Conservation (phyloP, 495 filamentous ascomycete genomes). For the Penicillium longicatenatum region DNA sequence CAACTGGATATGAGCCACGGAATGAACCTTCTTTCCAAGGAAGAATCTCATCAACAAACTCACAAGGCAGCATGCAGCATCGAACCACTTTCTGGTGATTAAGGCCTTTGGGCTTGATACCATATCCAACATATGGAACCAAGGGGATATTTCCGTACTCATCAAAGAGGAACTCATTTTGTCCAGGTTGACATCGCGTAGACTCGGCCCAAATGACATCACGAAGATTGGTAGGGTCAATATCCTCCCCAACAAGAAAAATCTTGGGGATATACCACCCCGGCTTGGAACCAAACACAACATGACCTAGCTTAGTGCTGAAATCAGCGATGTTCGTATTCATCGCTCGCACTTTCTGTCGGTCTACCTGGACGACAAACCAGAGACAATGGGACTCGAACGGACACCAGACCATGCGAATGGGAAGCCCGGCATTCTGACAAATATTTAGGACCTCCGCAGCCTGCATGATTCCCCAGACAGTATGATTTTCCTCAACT, state of each 20-base stretch:
- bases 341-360: slow-evolving; percentile 15
- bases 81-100: slow-evolving; percentile 20
- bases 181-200: slow-evolving; percentile 32
- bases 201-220: slow-evolving; percentile 36
- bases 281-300: slow-evolving; percentile 29
- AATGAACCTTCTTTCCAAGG: slow-evolving; percentile 22
- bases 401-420: slow-evolving; percentile 25
- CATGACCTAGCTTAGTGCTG: slow-evolving; percentile 19
- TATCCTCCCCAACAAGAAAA: slow-evolving; percentile 32
- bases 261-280: slow-evolving; percentile 30
- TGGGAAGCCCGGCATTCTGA: slow-evolving; percentile 27
- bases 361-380: slow-evolving; percentile 31
- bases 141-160: slow-evolving; percentile 28
- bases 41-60: slow-evolving; percentile 18
- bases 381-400: slow-evolving; percentile 35
- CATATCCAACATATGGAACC: slow-evolving; percentile 32
- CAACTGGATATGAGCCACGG: slow-evolving; percentile 17
- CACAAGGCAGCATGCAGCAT: slow-evolving; percentile 21
- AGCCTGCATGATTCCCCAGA: slow-evolving; percentile 26
- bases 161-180: slow-evolving; percentile 32
- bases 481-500: slow-evolving; percentile 36
- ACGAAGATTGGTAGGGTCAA: slow-evolving; percentile 24
- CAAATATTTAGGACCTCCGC: slow-evolving; percentile 35
- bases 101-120: slow-evolving; percentile 7
- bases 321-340: slow-evolving; percentile 27